phyloP scores from a whole-genome alignment of 768 basidiomycete species.

The Lactarius sp. region DNA sequence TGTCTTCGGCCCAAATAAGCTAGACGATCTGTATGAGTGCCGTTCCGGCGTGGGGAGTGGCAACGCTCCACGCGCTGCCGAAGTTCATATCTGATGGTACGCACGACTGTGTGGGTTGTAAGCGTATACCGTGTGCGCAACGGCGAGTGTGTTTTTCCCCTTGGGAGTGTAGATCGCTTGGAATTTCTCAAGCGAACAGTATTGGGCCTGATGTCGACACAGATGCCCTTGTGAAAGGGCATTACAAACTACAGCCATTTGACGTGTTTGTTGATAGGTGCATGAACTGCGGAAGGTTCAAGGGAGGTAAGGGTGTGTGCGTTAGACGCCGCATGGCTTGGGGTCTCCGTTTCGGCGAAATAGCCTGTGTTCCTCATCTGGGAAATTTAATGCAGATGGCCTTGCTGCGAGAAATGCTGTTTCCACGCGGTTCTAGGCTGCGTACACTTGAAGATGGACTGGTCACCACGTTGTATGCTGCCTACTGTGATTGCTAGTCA shows the following conservation, averaged over 20 bases:
- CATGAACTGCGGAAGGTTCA: neutral
- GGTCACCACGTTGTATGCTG: conserved; percentile 2
- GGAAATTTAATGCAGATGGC: neutral
- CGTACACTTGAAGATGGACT: neutral
- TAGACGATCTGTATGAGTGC: neutral
- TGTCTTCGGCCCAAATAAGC: neutral
- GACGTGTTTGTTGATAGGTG: neutral
- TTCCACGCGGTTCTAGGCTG: conserved; percentile 16
- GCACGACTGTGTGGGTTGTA: neutral
- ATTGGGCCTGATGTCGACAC: neutral
- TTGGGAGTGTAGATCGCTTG: neutral
- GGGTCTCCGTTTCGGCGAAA: conserved; percentile 3
- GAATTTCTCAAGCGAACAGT: neutral
- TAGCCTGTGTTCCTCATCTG: neutral
- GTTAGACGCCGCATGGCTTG: conserved; percentile 7
- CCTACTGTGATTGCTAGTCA: neutral
- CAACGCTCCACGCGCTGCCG: neutral
- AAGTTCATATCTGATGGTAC: neutral
- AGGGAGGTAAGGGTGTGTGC: neutral
- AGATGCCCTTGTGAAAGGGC: conserved; percentile 2
- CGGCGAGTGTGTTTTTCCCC: neutral
- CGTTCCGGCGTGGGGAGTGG: neutral
- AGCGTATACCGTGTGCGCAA: neutral
- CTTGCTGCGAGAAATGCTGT: conserved; percentile 9
- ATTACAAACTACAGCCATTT: neutral